phyloP scores from a whole-genome alignment of 164 flowering plant genomes.

The Macadamia tetraphylla region DNA sequence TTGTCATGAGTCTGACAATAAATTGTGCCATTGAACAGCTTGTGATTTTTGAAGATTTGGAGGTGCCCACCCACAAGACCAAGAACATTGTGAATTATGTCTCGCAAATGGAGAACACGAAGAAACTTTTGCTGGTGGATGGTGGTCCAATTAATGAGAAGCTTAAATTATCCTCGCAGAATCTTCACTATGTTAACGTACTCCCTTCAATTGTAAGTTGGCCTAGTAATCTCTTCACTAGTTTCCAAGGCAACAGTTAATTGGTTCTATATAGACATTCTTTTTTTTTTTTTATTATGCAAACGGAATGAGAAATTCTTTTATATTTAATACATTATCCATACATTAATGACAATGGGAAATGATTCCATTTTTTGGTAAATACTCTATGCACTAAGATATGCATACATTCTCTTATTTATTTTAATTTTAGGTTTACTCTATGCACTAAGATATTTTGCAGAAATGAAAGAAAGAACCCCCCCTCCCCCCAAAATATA shows the following conservation, averaged over 20 bases:
- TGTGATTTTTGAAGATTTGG: conserved; percentile 76
- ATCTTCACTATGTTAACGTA: conserved; percentile 75
- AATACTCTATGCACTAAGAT: too few species aligned
- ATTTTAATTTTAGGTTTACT: too few species aligned
- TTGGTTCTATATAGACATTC: too few species aligned
- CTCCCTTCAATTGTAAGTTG: conserved; percentile 89
- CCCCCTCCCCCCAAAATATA: too few species aligned
- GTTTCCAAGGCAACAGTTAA: neutral
- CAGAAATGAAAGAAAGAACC: too few species aligned
- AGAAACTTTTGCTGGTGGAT: conserved; percentile 76
- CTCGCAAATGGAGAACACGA: conserved; percentile 60
- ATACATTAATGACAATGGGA: too few species aligned
- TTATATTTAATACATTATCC: too few species aligned
- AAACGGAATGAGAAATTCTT: too few species aligned
- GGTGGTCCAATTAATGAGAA: conserved; percentile 77
- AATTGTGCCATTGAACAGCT: conserved; percentile 45
- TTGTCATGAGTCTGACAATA: neutral
- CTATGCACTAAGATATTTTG: too few species aligned
- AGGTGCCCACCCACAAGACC: conserved; percentile 84
- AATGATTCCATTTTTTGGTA: too few species aligned
- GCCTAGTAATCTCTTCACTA: neutral
- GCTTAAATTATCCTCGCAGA: conserved; percentile 80
- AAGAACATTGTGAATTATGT: conserved; percentile 75
- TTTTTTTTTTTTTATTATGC: too few species aligned
- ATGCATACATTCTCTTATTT: too few species aligned